Percentiles rank a stretch among this genome's conserved stretches.
Evolutionary conservation across 495 filamentous ascomycete genomes (phyloP).

Genomic region (Aspergillus incahuasiensis): DNA sequence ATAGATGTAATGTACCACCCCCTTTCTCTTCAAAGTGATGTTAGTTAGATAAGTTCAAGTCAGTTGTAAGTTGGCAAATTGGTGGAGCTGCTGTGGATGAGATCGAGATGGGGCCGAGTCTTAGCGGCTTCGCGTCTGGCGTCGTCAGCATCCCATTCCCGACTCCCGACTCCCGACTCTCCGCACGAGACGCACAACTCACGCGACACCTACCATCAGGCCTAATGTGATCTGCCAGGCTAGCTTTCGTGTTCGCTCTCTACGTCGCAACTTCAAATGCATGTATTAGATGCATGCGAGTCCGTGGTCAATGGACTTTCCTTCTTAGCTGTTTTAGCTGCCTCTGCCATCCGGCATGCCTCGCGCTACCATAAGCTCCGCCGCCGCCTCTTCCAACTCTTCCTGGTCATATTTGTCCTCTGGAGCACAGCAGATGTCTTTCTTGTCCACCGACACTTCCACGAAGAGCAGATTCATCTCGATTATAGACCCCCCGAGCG

Average conservation of each 20-base stretch:
- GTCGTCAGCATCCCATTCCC: neutral
- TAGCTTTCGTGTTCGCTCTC: neutral
- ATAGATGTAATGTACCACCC: neutral
- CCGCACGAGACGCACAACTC: neutral
- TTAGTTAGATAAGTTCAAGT: too few relatives aligned
- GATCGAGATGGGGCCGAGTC: neutral
- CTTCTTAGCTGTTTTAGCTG: neutral
- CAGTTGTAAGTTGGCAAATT: too few relatives aligned
- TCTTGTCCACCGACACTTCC: neutral
- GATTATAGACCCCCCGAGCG: constrained; percentile 2
- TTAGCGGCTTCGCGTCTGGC: neutral
- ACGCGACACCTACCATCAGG: neutral
- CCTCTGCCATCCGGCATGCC: neutral
- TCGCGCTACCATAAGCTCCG: constrained; percentile 3
- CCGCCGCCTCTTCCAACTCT: neutral
- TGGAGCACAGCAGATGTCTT: constrained; percentile 1
- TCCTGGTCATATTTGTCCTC: neutral
- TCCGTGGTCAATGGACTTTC: constrained; percentile 1
- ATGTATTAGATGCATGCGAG: constrained; percentile 1
- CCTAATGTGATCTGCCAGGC: neutral
- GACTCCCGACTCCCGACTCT: neutral
- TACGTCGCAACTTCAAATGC: neutral
- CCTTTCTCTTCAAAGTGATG: too few relatives aligned
- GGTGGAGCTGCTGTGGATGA: too few relatives aligned
- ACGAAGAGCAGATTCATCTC: neutral